These are phyloP conservation scores for Pleurotus citrinopileatus DNA, from an alignment of 768 basidiomycete species.

Conservation along the genomic window DNA sequence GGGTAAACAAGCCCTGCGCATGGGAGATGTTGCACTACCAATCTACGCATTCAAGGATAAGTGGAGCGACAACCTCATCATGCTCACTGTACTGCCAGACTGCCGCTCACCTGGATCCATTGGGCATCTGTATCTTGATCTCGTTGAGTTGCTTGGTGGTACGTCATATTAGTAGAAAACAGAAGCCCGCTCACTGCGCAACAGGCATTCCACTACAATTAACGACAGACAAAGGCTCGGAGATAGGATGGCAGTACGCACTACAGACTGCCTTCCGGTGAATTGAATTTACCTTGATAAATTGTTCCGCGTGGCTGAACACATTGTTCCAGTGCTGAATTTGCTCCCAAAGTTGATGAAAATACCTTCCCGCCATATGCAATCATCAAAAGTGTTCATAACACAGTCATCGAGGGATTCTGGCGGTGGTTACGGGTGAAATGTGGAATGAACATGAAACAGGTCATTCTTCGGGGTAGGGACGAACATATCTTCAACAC, in stretches of 20 bases:
- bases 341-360: constrained; percentile 20
- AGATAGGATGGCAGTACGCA: constrained; percentile 24
- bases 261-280: constrained; percentile 16
- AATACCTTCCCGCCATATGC: constrained; percentile 15
- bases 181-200: too few relatives aligned
- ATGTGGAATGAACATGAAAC: constrained; percentile 15
- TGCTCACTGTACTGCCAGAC: too few relatives aligned
- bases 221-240: constrained; percentile 27
- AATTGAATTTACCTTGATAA: not conserved
- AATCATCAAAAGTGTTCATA: constrained; percentile 25
- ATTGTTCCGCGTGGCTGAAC: not conserved
- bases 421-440: constrained; percentile 26
- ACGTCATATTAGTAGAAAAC: too few relatives aligned
- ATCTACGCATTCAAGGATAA: too few relatives aligned
- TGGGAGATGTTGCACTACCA: too few relatives aligned
- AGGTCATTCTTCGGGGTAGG: constrained; percentile 19
- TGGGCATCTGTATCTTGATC: too few relatives aligned
- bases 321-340: constrained; percentile 14
- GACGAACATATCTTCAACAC: constrained; percentile 17
- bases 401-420: constrained; percentile 26
- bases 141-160: too few relatives aligned
- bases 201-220: constrained; percentile 25
- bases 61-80: too few relatives aligned
- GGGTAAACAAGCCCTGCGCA: too few relatives aligned
- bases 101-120: too few relatives aligned